These are phyloP conservation scores for Leishmania major DNA, from an alignment of 208 protist genomes.

Conservation along the genomic window DNA sequence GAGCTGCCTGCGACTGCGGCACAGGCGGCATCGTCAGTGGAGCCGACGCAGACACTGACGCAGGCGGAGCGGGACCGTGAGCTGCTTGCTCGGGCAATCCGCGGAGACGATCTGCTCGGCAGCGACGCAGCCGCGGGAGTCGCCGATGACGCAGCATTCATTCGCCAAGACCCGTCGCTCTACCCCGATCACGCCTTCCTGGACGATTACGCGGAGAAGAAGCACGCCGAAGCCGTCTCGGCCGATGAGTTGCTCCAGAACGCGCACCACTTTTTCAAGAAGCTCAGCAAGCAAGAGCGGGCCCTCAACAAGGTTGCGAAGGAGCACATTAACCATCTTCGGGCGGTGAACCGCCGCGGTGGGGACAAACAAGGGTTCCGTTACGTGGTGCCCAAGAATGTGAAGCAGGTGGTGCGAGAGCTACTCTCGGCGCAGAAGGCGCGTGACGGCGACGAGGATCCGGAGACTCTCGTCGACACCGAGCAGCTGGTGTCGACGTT, in stretches of 20 bases:
- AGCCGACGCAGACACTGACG: background rate
- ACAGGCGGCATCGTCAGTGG: background rate
- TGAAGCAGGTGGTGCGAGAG: constrained; percentile 70
- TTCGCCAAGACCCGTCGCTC: constrained; percentile 38
- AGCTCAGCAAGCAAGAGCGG: constrained; percentile 63
- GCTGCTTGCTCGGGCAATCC: constrained; percentile 62
- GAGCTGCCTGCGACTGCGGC: background rate
- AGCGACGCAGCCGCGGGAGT: background rate
- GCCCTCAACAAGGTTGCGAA: constrained; percentile 60
- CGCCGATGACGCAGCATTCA: constrained; percentile 1
- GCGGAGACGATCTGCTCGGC: constrained; percentile 35
- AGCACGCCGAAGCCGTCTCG: constrained; percentile 54
- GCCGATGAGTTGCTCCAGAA: constrained; percentile 65
- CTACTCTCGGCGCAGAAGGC: constrained; percentile 51
- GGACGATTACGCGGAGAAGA: constrained; percentile 77
- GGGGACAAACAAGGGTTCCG: constrained; percentile 89
- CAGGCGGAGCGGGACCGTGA: constrained; percentile 32
- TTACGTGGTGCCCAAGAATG: constrained; percentile 83
- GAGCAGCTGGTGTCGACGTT: constrained; percentile 69
- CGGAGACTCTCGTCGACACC: constrained; percentile 40
- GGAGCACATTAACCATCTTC: constrained; percentile 61
- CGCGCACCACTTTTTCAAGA: constrained; percentile 81
- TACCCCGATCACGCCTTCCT: constrained; percentile 64
- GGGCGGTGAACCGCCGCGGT: constrained; percentile 79
- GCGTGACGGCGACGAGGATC: constrained; percentile 24